A percentile compares a stretch with the other conserved stretches of the same genome.
Evolutionary conservation across 306 rosid species (phyloP).

Genomic region (Sicyos edulis): DNA sequence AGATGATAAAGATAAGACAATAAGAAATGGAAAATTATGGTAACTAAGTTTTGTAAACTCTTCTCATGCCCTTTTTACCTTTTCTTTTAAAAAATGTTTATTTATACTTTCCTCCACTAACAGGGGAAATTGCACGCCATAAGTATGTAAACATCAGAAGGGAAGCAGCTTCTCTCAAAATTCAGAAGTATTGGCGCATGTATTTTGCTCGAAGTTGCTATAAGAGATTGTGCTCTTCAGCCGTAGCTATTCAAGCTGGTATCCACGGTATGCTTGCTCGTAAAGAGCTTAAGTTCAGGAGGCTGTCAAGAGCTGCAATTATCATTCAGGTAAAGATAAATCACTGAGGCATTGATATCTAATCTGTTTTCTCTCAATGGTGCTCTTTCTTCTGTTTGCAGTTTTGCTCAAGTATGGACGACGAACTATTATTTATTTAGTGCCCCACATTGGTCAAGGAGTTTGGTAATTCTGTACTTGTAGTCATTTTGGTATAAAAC

Average conservation of each 20-base stretch:
- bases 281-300: conserved; percentile 57
- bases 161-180: conserved; percentile 70
- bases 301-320: conserved; percentile 47
- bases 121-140: conserved; percentile 65
- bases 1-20: neutral
- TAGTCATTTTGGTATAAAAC: neutral
- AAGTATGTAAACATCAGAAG: conserved; percentile 57
- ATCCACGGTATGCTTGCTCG: conserved; percentile 68
- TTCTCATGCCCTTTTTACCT: neutral
- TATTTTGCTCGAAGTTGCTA: conserved; percentile 38
- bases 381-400: conserved; percentile 8
- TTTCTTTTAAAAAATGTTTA: too few relatives aligned
- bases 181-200: conserved; percentile 65
- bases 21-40: neutral
- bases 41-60: neutral
- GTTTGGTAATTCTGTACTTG: conserved; percentile 3
- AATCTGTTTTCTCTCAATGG: conserved; percentile 8
- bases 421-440: neutral
- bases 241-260: conserved; percentile 60
- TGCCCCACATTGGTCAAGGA: neutral
- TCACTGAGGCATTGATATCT: conserved; percentile 12
- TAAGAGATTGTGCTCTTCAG: conserved; percentile 38
- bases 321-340: conserved; percentile 56
- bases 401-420: conserved; percentile 4
- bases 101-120: conserved; percentile 5